Evolutionary conservation across 1,284 basidiomycete genomes (phyloP).

Genomic region (Inonotus obliquus): DNA sequence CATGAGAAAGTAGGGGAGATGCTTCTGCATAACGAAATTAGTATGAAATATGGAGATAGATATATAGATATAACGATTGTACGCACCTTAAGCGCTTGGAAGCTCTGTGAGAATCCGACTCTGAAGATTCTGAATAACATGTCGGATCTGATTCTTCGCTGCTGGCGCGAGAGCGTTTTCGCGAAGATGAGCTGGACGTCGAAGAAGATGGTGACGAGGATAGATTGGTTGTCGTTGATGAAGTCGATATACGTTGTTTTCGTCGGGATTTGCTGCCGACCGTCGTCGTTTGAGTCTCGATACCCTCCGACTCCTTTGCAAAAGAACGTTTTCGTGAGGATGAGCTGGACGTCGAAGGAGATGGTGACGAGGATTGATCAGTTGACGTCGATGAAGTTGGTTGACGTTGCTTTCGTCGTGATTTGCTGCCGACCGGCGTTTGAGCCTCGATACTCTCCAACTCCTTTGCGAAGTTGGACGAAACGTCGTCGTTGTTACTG

Average conservation of each 20-base stretch:
- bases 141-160: not conserved
- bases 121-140: not conserved
- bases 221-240: not conserved
- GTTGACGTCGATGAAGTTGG: not conserved
- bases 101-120: not conserved
- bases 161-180: not conserved
- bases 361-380: not conserved
- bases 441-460: constrained; percentile 28
- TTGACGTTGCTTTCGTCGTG: constrained; percentile 14
- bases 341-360: not conserved
- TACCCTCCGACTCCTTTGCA: constrained; percentile 24
- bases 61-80: not conserved
- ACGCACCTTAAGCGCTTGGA: constrained; percentile 1
- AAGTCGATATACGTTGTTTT: constrained; percentile 6
- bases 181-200: not conserved
- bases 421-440: constrained; percentile 17
- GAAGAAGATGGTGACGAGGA: not conserved
- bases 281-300: constrained; percentile 27
- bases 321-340: constrained; percentile 20
- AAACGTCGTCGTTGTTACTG: too few relatives aligned
- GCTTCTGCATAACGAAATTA: not conserved
- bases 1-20: not conserved
- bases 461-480: constrained; percentile 22
- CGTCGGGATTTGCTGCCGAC: constrained; percentile 8
- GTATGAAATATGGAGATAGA: not conserved